Percentiles rank a stretch among this genome's conserved stretches.
Evolutionary conservation across 176 grass and related monocot species (phyloP).

Genomic region (Carex kokanica): DNA sequence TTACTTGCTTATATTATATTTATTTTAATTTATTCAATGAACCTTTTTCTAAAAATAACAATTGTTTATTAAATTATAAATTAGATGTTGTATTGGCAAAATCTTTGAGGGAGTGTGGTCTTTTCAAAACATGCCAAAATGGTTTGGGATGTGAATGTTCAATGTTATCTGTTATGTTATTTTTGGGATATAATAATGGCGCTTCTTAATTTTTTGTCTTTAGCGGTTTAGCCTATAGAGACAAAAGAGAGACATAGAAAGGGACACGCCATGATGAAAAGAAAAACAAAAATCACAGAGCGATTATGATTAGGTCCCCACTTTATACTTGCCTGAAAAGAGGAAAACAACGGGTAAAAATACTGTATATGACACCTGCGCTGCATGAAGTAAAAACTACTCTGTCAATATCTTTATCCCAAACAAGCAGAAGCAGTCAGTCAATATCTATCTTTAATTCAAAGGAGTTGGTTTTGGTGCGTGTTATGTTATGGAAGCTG

Average conservation of each 20-base stretch:
- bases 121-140: neutral
- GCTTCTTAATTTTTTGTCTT: neutral
- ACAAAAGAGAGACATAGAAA: neutral
- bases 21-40: neutral
- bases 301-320: constrained; percentile 1
- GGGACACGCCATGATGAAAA: neutral
- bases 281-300: neutral
- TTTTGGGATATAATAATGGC: neutral
- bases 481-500: neutral
- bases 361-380: too few relatives aligned
- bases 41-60: neutral
- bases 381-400: too few relatives aligned
- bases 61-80: neutral
- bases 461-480: neutral
- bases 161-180: neutral
- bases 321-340: neutral
- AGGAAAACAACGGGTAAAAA: neutral
- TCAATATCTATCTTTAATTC: too few relatives aligned
- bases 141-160: too few relatives aligned
- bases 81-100: neutral
- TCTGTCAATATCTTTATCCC: too few relatives aligned
- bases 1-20: too few relatives aligned
- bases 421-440: neutral
- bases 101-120: neutral
- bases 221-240: neutral